These are phyloP conservation scores for Paracoccidioides lutzii DNA, from an alignment of 2,329 filamentous ascomycete species.

Conservation along the genomic window DNA sequence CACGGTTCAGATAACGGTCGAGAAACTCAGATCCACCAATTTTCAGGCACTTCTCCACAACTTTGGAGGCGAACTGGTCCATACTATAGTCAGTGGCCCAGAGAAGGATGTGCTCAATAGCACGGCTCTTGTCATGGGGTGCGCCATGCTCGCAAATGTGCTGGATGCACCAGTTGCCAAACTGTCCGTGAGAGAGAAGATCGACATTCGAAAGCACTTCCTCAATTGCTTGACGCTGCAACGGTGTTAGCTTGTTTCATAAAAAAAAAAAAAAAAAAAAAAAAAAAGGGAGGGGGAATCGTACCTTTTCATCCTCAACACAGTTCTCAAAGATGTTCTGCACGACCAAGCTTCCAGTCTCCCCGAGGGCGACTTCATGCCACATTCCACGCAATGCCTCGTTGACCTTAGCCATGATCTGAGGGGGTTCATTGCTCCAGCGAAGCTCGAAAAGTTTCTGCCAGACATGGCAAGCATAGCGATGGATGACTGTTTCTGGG, in stretches of 20 bases:
- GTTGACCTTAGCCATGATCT: slow-evolving; percentile 98
- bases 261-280: not conserved
- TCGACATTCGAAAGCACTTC: slow-evolving; percentile 93
- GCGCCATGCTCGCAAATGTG: slow-evolving; percentile 96
- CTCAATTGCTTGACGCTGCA: slow-evolving; percentile 88
- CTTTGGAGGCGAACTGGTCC: slow-evolving; percentile 97
- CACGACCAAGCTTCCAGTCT: slow-evolving; percentile 94
- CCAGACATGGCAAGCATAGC: slow-evolving; percentile 98
- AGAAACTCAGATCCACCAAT: slow-evolving; percentile 86
- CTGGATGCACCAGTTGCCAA: slow-evolving; percentile 99
- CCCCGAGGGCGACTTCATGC: slow-evolving; percentile 93
- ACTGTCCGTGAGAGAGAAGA: slow-evolving; percentile 91
- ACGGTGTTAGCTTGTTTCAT: slow-evolving; percentile 1
- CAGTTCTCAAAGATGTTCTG: slow-evolving; percentile 99
- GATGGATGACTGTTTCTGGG: slow-evolving; percentile 93
- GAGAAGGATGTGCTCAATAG: slow-evolving; percentile 87
- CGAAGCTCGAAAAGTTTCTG: slow-evolving; percentile 97
- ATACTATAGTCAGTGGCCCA: slow-evolving; percentile 95
- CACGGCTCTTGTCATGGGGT: slow-evolving; percentile 78
- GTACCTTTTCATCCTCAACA: slow-evolving; percentile 92
- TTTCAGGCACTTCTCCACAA: slow-evolving; percentile 97
- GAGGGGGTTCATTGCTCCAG: slow-evolving; percentile 86
- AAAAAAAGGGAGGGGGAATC: slow-evolving; percentile 16
- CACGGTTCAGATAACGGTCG: slow-evolving; percentile 79
- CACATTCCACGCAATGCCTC: slow-evolving; percentile 92